Percentiles rank a stretch among this genome's conserved stretches.
Evolutionary conservation across 1,284 basidiomycete species (phyloP).

Genomic region (Malassezia pachydermatis): DNA sequence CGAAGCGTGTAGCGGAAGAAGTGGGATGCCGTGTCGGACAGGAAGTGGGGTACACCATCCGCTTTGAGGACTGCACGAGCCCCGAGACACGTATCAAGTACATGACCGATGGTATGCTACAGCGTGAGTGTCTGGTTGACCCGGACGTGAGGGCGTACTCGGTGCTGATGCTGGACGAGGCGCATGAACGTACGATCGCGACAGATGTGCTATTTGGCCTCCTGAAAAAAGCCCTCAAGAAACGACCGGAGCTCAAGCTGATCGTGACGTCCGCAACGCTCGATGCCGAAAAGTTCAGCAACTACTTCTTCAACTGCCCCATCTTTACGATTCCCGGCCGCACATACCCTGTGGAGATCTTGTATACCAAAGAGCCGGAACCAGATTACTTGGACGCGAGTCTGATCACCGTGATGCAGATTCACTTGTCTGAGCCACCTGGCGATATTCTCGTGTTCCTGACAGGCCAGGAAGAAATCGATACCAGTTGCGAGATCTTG

Average conservation of each 20-base stretch:
- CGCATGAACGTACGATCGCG: constrained; percentile 93
- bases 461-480: constrained; percentile 94
- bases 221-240: constrained; percentile 88
- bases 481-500: constrained; percentile 90
- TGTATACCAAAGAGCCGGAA: constrained; percentile 98
- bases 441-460: constrained; percentile 94
- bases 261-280: constrained; percentile 97
- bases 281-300: constrained; percentile 98
- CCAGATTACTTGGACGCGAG: constrained; percentile 96
- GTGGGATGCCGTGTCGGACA: constrained; percentile 91
- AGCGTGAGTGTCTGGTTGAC: constrained; percentile 90
- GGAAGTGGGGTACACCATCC: constrained; percentile 95
- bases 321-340: constrained; percentile 99
- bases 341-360: constrained; percentile 91
- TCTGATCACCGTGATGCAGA: constrained; percentile 97
- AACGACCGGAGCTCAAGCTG: constrained; percentile 85
- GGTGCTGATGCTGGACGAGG: constrained; percentile 96
- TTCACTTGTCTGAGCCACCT: constrained; percentile 91
- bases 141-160: constrained; percentile 84
- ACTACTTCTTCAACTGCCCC: constrained; percentile 94
- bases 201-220: constrained; percentile 96
- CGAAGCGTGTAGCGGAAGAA: constrained; percentile 94
- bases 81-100: constrained; percentile 98
- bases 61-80: constrained; percentile 96
- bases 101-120: constrained; percentile 99